These are phyloP conservation scores for Aspergillus sparsus DNA, from an alignment of 495 filamentous ascomycete species.

Conservation along the genomic window DNA sequence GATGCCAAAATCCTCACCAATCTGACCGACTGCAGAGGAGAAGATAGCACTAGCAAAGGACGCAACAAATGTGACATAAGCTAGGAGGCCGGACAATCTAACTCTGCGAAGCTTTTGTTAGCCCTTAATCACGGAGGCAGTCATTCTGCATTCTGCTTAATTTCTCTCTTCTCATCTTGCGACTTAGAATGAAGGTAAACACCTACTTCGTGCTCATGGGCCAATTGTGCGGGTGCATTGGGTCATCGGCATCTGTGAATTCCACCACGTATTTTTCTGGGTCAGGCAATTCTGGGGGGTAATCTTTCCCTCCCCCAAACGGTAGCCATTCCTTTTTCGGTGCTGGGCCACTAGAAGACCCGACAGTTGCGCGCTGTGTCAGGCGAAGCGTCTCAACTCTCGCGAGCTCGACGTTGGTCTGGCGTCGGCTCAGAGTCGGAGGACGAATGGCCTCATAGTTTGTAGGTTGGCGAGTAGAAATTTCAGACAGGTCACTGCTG, in stretches of 20 bases:
- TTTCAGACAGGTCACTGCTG: slow-evolving; percentile 6
- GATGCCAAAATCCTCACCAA: slow-evolving; percentile 48
- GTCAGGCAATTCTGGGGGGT: slow-evolving; percentile 47
- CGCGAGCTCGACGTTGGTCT: slow-evolving; percentile 35
- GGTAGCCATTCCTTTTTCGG: slow-evolving; percentile 35
- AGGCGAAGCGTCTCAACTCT: slow-evolving; percentile 38
- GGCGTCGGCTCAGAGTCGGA: slow-evolving; percentile 26
- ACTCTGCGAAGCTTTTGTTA: slow-evolving; percentile 16
- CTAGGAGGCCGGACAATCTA: slow-evolving; percentile 37
- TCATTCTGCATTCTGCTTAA: no score
- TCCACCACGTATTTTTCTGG: slow-evolving; percentile 55
- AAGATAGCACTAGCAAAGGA: slow-evolving; percentile 58
- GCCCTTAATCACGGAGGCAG: neutral
- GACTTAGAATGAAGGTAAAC: no score
- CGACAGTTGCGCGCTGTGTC: slow-evolving; percentile 39
- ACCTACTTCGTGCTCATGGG: slow-evolving; percentile 27
- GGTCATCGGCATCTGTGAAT: slow-evolving; percentile 53
- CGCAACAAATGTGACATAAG: slow-evolving; percentile 51
- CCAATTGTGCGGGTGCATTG: slow-evolving; percentile 57
- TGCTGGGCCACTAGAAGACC: slow-evolving; percentile 26
- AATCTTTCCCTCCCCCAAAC: slow-evolving; percentile 45
- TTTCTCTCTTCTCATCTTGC: no score
- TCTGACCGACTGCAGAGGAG: slow-evolving; percentile 45
- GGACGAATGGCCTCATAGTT: slow-evolving; percentile 13
- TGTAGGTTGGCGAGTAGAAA: slow-evolving; percentile 2